phyloP scores from a whole-genome alignment of 768 basidiomycete species.

The Kwoniella sp. region DNA sequence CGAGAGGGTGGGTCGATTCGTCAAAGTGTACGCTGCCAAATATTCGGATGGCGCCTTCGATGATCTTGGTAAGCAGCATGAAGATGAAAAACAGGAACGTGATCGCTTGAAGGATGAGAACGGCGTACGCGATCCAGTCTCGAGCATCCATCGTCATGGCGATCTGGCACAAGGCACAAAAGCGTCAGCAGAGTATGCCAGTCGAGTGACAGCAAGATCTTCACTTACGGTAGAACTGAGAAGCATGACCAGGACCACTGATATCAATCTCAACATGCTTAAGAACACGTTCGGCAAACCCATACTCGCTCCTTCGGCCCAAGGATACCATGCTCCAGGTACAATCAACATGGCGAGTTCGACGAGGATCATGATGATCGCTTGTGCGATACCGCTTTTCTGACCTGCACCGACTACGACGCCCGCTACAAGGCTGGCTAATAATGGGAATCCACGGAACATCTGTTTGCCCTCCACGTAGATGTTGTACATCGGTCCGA shows the following conservation, averaged over 20 bases:
- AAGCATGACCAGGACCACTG: constrained; percentile 87
- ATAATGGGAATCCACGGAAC: constrained; percentile 79
- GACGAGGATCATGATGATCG: constrained; percentile 82
- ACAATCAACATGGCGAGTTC: constrained; percentile 84
- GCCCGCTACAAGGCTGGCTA: constrained; percentile 79
- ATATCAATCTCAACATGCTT: constrained; percentile 84
- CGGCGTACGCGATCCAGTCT: constrained; percentile 92
- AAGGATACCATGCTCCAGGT: constrained; percentile 92
- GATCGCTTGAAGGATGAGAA: constrained; percentile 75
- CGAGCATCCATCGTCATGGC: constrained; percentile 76
- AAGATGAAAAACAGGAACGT: constrained; percentile 79
- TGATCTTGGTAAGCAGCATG: constrained; percentile 80
- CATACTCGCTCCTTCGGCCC: constrained; percentile 97
- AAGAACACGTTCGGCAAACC: constrained; percentile 91
- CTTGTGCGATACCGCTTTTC: constrained; percentile 84
- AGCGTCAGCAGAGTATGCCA: constrained; percentile 1
- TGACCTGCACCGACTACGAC: constrained; percentile 87
- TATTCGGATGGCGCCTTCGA: constrained; percentile 80
- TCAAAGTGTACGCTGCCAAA: constrained; percentile 79
- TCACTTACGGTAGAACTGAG: constrained; percentile 78
- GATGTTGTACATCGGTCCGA: constrained; percentile 93
- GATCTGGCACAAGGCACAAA: constrained; percentile 64
- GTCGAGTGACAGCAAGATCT: neutral
- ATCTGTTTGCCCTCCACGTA: constrained; percentile 88
- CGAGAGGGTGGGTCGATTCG: constrained; percentile 73